Evolutionary conservation across 1,139 yeast genomes (phyloP).

Genomic region (Taiozyma sp.): DNA sequence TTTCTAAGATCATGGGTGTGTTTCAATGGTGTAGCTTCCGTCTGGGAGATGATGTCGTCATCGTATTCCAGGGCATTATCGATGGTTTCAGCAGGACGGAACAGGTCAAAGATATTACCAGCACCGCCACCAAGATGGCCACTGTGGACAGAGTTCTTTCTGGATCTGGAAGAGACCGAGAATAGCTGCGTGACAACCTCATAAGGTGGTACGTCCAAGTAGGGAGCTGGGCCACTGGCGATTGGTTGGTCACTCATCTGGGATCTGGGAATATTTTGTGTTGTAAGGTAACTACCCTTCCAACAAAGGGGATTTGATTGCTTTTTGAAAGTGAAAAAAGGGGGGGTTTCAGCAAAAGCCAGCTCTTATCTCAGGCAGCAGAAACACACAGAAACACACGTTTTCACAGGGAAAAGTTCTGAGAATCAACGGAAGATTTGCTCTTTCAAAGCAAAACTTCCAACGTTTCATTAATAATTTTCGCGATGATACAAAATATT

Average conservation of each 20-base stretch:
- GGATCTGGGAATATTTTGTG: neutral
- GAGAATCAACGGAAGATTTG: neutral
- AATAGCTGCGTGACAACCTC: conserved; percentile 18
- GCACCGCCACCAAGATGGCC: conserved; percentile 10
- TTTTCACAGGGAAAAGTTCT: neutral
- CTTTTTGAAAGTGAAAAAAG: neutral
- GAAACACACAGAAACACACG: neutral
- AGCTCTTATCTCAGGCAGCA: neutral
- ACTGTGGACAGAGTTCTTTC: conserved; percentile 17
- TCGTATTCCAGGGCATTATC: conserved; percentile 8
- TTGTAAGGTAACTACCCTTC: neutral
- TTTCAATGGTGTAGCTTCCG: conserved; percentile 18
- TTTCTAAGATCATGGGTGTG: conserved; percentile 12
- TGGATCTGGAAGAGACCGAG: conserved; percentile 13
- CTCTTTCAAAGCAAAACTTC: neutral
- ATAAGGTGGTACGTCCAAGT: conserved; percentile 18
- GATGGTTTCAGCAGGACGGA: conserved; percentile 9
- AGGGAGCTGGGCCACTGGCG: conserved; percentile 20
- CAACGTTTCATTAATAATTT: neutral
- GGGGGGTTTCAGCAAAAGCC: neutral
- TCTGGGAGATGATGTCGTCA: conserved; percentile 6
- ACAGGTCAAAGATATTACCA: conserved; percentile 21
- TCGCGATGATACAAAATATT: neutral
- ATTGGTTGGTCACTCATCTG: conserved; percentile 10
- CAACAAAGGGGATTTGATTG: neutral